Base-by-base conservation (phyloP, 2,329 filamentous ascomycete genomes). In the Pseudogymnoascus sp. region DNA sequence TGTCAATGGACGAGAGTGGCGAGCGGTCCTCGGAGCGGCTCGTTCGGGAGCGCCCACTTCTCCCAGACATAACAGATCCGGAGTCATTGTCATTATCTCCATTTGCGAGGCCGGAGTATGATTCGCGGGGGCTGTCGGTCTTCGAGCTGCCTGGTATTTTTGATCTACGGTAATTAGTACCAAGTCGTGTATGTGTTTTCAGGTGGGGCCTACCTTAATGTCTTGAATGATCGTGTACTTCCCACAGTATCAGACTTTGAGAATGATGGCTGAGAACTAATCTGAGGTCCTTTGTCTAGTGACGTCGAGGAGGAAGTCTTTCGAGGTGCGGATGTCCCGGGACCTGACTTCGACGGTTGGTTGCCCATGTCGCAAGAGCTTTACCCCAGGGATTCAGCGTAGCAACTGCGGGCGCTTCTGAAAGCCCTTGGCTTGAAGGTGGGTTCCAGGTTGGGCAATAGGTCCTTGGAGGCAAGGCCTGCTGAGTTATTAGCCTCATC, bases 211-310 rank as follows among this genome's bases (percentile, higher is more conserved):
- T 55, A 55, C 48, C 48, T 84, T 68, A 97, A 83, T 7, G 86
- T 88, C 68, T 90, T 86, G 74, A 97, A 87, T 4, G 92, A 97
- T 67, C 92, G 89, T 33, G 89, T 85, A 5, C 92, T 97, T 67
- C 96, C 92, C 74, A 92, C 93, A 29, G 93, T 97, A 73, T 97
- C 93, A 62, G 92, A 91, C 73, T 89, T 89, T 77, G 88, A 90
- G 74, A 97, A 93, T 29, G 93, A 96, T 29, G 92, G 93, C 75
- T 94, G 96, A 31, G 91, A 90, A 74, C 91, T 88, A 63, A 97
- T 79, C 65, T 65, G 66, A 33, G 71, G 67, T 36, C 62, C 65
- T 61, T 64, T 68, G 41, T 70, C 68, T 12, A 72, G 55, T n/a
- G 70, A 71, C 10, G 71, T 68, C 39, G 69, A 67, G 1, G 73